A percentile compares a stretch with the other conserved stretches of the same genome.
Evolutionary conservation across 164 flowering plant genomes (phyloP).

Genomic region (Houttuynia cordata): DNA sequence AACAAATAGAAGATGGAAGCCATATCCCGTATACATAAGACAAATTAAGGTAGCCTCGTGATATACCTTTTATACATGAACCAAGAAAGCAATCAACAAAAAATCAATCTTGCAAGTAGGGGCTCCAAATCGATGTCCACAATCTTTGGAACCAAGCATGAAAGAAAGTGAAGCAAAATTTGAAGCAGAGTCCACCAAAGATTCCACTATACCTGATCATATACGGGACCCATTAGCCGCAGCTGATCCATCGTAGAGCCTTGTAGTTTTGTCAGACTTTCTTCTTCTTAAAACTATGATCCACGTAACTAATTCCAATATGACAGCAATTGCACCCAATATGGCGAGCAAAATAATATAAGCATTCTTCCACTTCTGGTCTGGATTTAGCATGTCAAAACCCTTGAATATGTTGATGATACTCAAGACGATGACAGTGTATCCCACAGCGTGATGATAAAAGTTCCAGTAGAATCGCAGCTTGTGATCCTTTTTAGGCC

Average conservation of each 20-base stretch:
- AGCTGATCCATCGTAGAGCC: slow-evolving; percentile 22
- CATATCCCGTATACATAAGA: too few species aligned
- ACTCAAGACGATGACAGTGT: slow-evolving; percentile 48
- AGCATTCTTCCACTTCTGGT: slow-evolving; percentile 34
- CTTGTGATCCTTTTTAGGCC: slow-evolving; percentile 74
- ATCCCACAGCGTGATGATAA: slow-evolving; percentile 73
- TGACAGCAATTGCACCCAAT: slow-evolving; percentile 35
- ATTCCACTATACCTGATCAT: background rate
- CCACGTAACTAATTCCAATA: slow-evolving; percentile 68
- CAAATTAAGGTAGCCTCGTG: too few species aligned
- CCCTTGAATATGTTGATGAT: slow-evolving; percentile 71
- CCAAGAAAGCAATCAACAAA: too few species aligned
- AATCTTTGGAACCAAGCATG: too few species aligned
- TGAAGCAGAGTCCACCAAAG: background rate
- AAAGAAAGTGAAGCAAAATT: too few species aligned
- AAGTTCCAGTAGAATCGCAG: slow-evolving; percentile 57
- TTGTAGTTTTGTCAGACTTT: slow-evolving; percentile 37
- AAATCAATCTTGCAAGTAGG: too few species aligned
- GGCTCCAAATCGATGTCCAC: too few species aligned
- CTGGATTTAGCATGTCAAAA: slow-evolving; percentile 44
- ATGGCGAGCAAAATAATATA: slow-evolving; percentile 27
- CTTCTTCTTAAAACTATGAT: slow-evolving; percentile 30
- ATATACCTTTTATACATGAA: too few species aligned
- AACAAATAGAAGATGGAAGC: too few species aligned
- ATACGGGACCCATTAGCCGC: slow-evolving; percentile 1